Percentiles rank a stretch among this genome's conserved stretches.
Conservation (phyloP, 495 filamentous ascomycete species). For the Oidiodendron maius region DNA sequence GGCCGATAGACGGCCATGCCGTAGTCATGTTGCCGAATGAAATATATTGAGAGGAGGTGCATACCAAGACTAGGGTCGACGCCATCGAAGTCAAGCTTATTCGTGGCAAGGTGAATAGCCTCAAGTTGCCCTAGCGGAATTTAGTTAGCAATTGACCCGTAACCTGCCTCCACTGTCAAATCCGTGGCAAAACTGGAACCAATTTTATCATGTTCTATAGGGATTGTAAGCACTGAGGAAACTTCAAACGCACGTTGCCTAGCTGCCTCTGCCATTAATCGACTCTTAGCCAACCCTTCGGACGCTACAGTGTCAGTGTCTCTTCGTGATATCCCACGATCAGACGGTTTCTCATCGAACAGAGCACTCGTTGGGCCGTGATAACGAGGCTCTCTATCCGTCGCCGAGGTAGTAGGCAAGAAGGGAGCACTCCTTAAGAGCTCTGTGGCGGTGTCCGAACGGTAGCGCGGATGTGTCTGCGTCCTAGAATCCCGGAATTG, state of each 20-base stretch:
- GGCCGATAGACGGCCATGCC: slow-evolving; percentile 31
- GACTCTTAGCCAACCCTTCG: not conserved
- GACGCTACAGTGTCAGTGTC: too few species aligned
- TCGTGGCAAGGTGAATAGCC: slow-evolving; percentile 21
- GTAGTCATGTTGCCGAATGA: slow-evolving; percentile 33
- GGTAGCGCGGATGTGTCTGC: too few species aligned
- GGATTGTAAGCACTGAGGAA: not conserved
- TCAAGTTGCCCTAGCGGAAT: slow-evolving; percentile 28
- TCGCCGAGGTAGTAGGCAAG: not conserved
- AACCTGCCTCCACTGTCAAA: too few species aligned
- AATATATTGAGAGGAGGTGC: slow-evolving; percentile 34
- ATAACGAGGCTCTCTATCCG: not conserved
- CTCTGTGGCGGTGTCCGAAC: not conserved
- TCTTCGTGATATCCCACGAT: not conserved
- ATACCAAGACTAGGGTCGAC: slow-evolving; percentile 35
- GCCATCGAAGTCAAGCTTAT: slow-evolving; percentile 37
- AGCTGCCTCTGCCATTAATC: not conserved
- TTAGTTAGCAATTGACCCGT: slow-evolving; percentile 5
- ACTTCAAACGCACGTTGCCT: not conserved
- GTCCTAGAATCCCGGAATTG: too few species aligned
- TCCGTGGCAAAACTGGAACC: too few species aligned
- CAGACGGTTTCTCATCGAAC: not conserved
- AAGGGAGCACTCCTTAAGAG: not conserved
- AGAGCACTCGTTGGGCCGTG: not conserved
- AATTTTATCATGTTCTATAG: too few species aligned